Percentiles rank a stretch among this genome's conserved stretches.
These are phyloP conservation scores for Coemansia sp. DNA, from an alignment of 192 early-diverging fungal genomes.

Conservation along the genomic window DNA sequence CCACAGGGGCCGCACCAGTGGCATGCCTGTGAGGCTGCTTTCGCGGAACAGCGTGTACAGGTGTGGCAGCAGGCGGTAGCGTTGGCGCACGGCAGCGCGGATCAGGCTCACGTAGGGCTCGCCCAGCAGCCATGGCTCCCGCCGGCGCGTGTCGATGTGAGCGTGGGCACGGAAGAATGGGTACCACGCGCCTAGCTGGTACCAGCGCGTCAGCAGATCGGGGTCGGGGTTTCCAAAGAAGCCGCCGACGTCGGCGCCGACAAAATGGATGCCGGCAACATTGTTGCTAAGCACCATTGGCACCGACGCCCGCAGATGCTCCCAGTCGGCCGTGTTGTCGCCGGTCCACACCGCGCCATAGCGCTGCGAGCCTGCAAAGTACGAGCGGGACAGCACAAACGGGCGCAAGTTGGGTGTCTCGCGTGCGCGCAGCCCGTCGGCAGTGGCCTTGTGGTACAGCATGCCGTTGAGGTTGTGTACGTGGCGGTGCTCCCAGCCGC, in stretches of 20 bases:
- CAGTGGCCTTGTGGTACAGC: constrained; percentile 82
- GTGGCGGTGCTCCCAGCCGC: constrained; percentile 88
- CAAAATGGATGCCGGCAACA: constrained; percentile 83
- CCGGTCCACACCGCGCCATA: constrained; percentile 98
- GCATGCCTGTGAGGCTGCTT: constrained; percentile 67
- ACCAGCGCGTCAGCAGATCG: constrained; percentile 95
- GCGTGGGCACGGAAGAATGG: constrained; percentile 98
- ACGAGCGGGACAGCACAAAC: constrained; percentile 94
- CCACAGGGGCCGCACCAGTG: constrained; percentile 88
- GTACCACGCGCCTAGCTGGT: constrained; percentile 90
- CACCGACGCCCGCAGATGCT: constrained; percentile 72
- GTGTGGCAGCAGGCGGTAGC: constrained; percentile 88
- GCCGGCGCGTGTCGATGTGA: constrained; percentile 94
- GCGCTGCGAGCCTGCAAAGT: constrained; percentile 94
- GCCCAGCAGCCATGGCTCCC: constrained; percentile 95
- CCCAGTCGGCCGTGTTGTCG: constrained; percentile 91
- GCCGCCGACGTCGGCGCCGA: constrained; percentile 93
- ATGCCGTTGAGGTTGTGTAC: constrained; percentile 94
- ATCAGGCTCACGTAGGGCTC: constrained; percentile 78
- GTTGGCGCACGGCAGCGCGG: constrained; percentile 72
- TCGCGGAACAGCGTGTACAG: constrained; percentile 91
- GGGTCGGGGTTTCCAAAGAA: constrained; percentile 95
- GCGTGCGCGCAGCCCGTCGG: constrained; percentile 72
- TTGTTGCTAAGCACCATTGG: constrained; percentile 91
- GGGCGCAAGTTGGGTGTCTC: constrained; percentile 64